Evolutionary conservation across 768 basidiomycete species (phyloP).

Genomic region (Tephrocybe sp.): DNA sequence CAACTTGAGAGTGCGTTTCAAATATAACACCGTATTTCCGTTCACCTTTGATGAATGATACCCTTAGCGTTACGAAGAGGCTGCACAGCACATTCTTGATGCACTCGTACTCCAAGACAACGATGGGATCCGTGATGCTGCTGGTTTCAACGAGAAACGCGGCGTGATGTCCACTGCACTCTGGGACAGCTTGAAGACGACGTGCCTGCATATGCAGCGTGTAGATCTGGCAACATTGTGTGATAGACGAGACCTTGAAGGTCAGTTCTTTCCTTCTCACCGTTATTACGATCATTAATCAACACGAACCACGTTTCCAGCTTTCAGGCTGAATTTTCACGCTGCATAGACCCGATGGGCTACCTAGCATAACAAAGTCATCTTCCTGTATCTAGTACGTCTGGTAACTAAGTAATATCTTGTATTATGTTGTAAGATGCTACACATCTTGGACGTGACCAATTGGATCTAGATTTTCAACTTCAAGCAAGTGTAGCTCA

Average conservation of each 20-base stretch:
- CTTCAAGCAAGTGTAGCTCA: no score
- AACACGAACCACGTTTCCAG: slow-evolving; percentile 17
- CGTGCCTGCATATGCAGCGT: slow-evolving; percentile 79
- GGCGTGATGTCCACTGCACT: slow-evolving; percentile 76
- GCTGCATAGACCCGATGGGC: slow-evolving; percentile 10
- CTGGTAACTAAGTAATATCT: no score
- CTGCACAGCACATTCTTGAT: slow-evolving; percentile 83
- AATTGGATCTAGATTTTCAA: no score
- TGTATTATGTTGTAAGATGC: no score
- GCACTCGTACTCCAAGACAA: slow-evolving; percentile 88
- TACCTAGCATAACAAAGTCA: no score
- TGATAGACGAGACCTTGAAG: slow-evolving; percentile 69
- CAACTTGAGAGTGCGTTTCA: slow-evolving; percentile 67
- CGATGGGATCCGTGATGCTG: slow-evolving; percentile 62
- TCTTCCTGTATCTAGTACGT: no score
- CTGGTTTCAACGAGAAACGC: slow-evolving; percentile 48
- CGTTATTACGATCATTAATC: not conserved
- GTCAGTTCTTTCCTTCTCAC: slow-evolving; percentile 25
- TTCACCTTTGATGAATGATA: slow-evolving; percentile 4
- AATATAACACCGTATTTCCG: slow-evolving; percentile 6
- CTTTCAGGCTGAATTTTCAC: slow-evolving; percentile 31
- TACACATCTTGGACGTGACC: no score
- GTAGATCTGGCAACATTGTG: slow-evolving; percentile 76
- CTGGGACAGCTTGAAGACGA: slow-evolving; percentile 88
- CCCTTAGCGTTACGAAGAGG: slow-evolving; percentile 78